These are phyloP conservation scores for Pyrus hybrid DNA, from an alignment of 331 rosid genomes.

Conservation along the genomic window DNA sequence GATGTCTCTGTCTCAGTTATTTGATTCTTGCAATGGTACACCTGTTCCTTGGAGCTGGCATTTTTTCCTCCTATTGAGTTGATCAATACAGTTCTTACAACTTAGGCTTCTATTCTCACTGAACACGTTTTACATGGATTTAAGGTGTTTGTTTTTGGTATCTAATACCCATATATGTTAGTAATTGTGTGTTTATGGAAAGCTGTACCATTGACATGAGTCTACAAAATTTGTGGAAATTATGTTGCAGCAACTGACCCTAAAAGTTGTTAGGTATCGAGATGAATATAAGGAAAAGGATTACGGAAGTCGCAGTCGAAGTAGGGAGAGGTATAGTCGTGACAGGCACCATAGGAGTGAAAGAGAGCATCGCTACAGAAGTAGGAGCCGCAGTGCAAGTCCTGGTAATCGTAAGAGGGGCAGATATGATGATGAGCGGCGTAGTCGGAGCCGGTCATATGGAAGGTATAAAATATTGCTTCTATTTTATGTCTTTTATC, in stretches of 20 bases:
- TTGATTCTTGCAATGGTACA: background rate
- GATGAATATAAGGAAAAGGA: constrained; percentile 56
- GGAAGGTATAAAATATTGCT: constrained; percentile 31
- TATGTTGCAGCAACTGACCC: constrained; percentile 1
- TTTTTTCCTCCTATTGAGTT: background rate
- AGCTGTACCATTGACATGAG: background rate
- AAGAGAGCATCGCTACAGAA: constrained; percentile 38
- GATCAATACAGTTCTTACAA: background rate
- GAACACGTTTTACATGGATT: background rate
- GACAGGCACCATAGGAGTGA: constrained; percentile 47
- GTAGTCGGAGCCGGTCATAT: constrained; percentile 49
- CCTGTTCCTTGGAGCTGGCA: background rate
- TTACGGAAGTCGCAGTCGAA: constrained; percentile 48
- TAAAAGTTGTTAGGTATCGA: constrained; percentile 31
- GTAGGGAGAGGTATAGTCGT: constrained; percentile 57
- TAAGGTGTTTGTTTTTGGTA: background rate
- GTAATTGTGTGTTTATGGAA: background rate
- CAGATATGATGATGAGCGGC: constrained; percentile 49
- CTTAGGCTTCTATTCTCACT: background rate
- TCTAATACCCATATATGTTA: background rate
- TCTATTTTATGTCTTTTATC: background rate
- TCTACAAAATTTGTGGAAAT: background rate
- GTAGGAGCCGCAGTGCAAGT: constrained; percentile 59
- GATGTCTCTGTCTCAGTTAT: background rate
- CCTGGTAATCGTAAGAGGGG: constrained; percentile 37